A percentile compares a stretch with the other conserved stretches of the same genome.
phyloP scores from a whole-genome alignment of 2,329 filamentous ascomycete species.

The Aspergillus flavus region DNA sequence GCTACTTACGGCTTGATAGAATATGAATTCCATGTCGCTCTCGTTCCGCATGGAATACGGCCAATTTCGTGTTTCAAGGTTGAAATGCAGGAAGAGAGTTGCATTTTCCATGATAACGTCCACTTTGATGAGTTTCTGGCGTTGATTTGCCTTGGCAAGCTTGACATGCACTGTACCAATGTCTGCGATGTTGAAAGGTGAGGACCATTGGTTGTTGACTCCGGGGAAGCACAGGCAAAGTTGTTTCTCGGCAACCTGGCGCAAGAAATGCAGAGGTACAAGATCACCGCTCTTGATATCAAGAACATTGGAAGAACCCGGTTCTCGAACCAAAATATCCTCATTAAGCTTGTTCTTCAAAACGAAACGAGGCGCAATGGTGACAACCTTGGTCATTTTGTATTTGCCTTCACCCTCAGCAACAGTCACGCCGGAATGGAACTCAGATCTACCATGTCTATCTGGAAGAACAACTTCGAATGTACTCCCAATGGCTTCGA shows the following conservation, averaged over 20 bases:
- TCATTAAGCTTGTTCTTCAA: constrained; percentile 91
- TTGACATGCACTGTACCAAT: constrained; percentile 92
- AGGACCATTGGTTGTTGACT: constrained; percentile 95
- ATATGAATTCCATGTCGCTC: constrained; percentile 94
- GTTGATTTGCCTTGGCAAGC: constrained; percentile 84
- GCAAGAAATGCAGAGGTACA: constrained; percentile 85
- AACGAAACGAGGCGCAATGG: constrained; percentile 87
- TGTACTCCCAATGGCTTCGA: constrained; percentile 93
- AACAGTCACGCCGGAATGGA: constrained; percentile 87
- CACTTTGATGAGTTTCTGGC: constrained; percentile 82
- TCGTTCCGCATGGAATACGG: constrained; percentile 99
- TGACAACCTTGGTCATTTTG: constrained; percentile 94
- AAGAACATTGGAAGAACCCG: constrained; percentile 84
- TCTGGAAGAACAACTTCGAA: constrained; percentile 85
- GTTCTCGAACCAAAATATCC: constrained; percentile 86
- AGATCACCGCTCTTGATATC: constrained; percentile 76
- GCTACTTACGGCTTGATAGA: constrained; percentile 73
- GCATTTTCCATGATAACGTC: constrained; percentile 91
- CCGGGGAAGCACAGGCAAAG: constrained; percentile 90
- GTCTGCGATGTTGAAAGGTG: constrained; percentile 96
- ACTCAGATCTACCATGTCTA: constrained; percentile 70
- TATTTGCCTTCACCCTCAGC: constrained; percentile 95
- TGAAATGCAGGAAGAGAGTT: constrained; percentile 90
- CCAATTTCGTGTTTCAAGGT: constrained; percentile 91
- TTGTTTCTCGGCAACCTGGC: constrained; percentile 81